Evolutionary conservation across 208 protist genomes (phyloP), one percentile per base, ranked within the genome.

Genomic region (Leishmania tropica): DNA sequence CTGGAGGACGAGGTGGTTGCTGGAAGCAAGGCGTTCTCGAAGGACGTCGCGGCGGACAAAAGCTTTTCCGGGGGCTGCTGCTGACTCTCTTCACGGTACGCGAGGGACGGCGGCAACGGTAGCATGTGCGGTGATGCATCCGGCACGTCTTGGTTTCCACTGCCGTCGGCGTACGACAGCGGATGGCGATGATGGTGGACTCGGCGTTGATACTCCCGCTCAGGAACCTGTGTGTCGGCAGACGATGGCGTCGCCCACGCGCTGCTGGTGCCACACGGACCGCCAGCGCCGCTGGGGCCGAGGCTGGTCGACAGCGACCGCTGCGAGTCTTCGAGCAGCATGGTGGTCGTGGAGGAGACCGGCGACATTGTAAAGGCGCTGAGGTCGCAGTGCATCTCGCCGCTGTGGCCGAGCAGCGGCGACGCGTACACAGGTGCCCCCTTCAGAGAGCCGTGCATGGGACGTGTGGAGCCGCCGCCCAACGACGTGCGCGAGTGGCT

Each of bases 241-340:
- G 70, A 31, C 42, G 40, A 51, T 58, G 73, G 21, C 53, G 35
- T 76, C n/a, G 51, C 51, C 17, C 17, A 40, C 51, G 31, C 31
- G 53, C 73, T 76, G 51, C 73, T 76, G 31, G n/a, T 62, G 3
- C 31, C 51, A 19, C 62, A 42, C 31, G n/a, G 17, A n/a, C 45
- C n/a, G 17, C 35, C 51, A 62, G 40, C 35, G 31, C 48, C 73
- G 53, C 51, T 76, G 73, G 42, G 21, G 70, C 70, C 70, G 31
- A 76, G 51, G 51, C 73, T 76, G 48, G 31, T 42, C 6, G 73
- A 76, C 31, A 62, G 73, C 48, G 70, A 74, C 31, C 10, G 70
- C 70, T 53, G 70, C 28, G 53, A 62, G 73, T 62, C 35, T 35
- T 62, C 53, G 19, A 76, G 28, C 2, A 17, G 51, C 53, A 21